Evolutionary conservation across 768 basidiomycete species (phyloP), one percentile per base, ranked within the genome.

Genomic region (Mycena epipterygia): DNA sequence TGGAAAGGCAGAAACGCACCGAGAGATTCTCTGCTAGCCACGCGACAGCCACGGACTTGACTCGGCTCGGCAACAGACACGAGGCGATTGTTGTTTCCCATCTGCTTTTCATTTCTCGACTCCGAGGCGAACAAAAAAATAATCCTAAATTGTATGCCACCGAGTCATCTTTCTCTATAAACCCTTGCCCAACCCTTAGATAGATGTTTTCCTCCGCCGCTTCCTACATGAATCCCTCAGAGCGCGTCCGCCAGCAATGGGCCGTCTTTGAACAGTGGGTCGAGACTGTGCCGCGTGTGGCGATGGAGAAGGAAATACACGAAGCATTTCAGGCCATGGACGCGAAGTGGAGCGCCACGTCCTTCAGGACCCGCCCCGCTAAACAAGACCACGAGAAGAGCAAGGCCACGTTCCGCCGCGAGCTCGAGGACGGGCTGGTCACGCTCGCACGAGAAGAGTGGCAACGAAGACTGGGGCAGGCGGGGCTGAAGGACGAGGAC

Each of bases 1-100:
- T 78, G 75, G 75, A 79, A 75, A 68, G 72, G n/a, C n/a, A n/a
- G n/a, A n/a, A n/a, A n/a, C n/a, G n/a, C 70, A 68, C 62, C 71
- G 70, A 64, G 66, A 71, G 58, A 23, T 64, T 69, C 55, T 56
- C 68, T 16, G 16, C 30, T 7, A 1, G 7, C 61, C 68, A 69
- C 68, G 55, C 68, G 68, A 73, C 72, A 75, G 75, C 67, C 69
- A 76, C 76, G 76, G 76, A 75, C 71, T 80, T 74, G 75, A 76
- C 76, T 79, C 76, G 76, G 75, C 72, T 78, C 79, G 81, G 81
- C 79, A 79, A 78, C 75, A 73, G 78, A 80, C 84, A 84, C 84
- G 84, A 84, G 84, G 83, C 83, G 62, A 67, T 76, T 78, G 74
- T 76, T 78, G 80, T 79, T 81, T 80, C 81, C 79, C 81, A 79